Evolutionary conservation across 2,329 filamentous ascomycete species (phyloP), one percentile per base, ranked within the genome.

Genomic region (Calonectria fujianensis): DNA sequence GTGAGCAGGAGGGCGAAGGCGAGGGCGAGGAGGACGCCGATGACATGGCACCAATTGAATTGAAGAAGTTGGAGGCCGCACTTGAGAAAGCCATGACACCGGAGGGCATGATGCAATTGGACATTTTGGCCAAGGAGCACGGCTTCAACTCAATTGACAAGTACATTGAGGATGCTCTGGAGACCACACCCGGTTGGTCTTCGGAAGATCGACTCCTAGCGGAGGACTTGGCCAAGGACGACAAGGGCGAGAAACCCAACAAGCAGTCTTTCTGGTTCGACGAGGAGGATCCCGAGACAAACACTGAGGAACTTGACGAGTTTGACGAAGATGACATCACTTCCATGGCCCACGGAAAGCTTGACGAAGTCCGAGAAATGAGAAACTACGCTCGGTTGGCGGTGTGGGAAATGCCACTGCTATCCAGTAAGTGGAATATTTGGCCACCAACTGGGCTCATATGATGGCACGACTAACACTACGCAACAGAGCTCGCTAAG

Each of bases 371-470:
- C 81, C 91, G 96, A 76, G 96, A 98, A 85, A 90, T 96, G 83
- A 91, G 97, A 88, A 93, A 98, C 82, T 98, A 98, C 84, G 93
- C 94, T 63, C 91, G 97, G 68, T 89, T 98, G 79, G 93, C 94
- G 61, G 95, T 96, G 31, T 99, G 97, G 96, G 97, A 99, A 85
- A 95, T 99, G 94, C 97, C 97, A 13, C 87, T 98, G 76, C 88
- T 99, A 74, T 92, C 93, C 73, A 94, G 96, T 98, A 91, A 85
- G 95, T 89, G 31, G 45, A 13, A 24, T 24, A 20, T 63, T 24
- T 31, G 24, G 31, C 27, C 27, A 4, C 16, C 18, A 7, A 18
- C n/a, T 16, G 31, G 24, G 27, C 4, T 13, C 32, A 3, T 29
- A 37, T 35, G 32, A 51, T 57, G 69, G 59, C 64, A 57, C 54